Evolutionary conservation across 2,329 filamentous ascomycete species (phyloP).

Genomic region (Tolypocladium guangdongense): DNA sequence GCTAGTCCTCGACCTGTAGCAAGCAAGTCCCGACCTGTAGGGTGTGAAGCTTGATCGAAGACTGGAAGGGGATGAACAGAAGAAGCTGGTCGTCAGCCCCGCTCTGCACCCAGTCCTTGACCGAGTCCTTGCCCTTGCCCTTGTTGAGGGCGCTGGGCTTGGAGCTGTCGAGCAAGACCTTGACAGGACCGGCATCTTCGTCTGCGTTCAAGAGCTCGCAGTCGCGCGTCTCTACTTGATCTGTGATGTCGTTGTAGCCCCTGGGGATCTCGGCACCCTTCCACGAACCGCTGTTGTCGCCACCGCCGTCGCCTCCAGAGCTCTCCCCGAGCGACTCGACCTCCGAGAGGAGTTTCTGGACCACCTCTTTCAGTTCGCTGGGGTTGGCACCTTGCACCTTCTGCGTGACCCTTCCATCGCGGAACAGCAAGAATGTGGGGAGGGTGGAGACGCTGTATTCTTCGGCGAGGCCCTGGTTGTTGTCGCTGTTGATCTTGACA

Average conservation of each 20-base stretch:
- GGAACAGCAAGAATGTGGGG: constrained; percentile 89
- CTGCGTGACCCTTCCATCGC: constrained; percentile 54
- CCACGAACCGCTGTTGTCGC: constrained; percentile 46
- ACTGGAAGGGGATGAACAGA: constrained; percentile 83
- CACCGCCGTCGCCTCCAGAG: constrained; percentile 27
- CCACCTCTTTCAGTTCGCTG: constrained; percentile 55
- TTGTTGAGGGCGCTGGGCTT: constrained; percentile 56
- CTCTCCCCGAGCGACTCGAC: constrained; percentile 43
- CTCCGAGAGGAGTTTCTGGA: constrained; percentile 61
- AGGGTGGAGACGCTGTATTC: constrained; percentile 66
- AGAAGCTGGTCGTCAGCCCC: constrained; percentile 96
- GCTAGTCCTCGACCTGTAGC: not conserved
- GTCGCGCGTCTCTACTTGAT: constrained; percentile 66
- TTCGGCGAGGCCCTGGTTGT: constrained; percentile 60
- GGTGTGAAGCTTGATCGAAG: constrained; percentile 80
- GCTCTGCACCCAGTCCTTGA: constrained; percentile 83
- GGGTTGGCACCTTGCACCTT: constrained; percentile 67
- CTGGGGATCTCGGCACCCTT: constrained; percentile 63
- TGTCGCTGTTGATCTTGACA: constrained; percentile 75
- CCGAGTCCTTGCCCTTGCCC: constrained; percentile 39
- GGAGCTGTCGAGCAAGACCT: constrained; percentile 58
- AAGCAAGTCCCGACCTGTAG: constrained; percentile 39
- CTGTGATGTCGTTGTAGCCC: constrained; percentile 74
- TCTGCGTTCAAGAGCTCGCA: constrained; percentile 85
- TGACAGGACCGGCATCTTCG: constrained; percentile 60